phyloP scores from a whole-genome alignment of 345 rosid genomes.

The Melaleuca alternifolia region DNA sequence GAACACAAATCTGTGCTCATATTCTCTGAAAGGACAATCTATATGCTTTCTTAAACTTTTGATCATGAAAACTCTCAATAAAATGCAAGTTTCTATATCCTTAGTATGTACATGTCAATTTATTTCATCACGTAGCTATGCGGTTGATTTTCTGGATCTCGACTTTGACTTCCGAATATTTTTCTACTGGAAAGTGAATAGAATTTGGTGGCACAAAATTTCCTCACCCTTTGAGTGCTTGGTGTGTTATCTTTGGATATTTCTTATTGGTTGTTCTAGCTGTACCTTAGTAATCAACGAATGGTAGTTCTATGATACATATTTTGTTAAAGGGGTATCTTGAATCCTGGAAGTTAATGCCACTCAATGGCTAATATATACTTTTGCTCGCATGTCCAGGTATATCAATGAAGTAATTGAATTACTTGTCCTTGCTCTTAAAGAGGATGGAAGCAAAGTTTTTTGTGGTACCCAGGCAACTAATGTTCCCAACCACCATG shows the following conservation, averaged over 20 bases:
- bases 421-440: constrained; percentile 42
- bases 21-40: not conserved
- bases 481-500: constrained; percentile 11
- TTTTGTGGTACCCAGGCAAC: constrained; percentile 29
- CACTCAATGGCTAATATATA: not conserved
- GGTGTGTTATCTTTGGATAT: not conserved
- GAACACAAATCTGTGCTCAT: not conserved
- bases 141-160: not conserved
- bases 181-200: not conserved
- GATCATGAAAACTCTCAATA: not conserved
- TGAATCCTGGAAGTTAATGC: not conserved
- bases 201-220: not conserved
- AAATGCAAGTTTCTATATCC: not conserved
- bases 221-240: not conserved
- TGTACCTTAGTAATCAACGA: not conserved
- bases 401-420: constrained; percentile 86
- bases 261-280: not conserved
- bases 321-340: not conserved
- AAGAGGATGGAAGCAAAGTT: constrained; percentile 29
- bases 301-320: not conserved
- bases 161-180: not conserved
- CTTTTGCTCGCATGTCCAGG: constrained; percentile 27
- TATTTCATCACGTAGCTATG: not conserved
- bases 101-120: not conserved
- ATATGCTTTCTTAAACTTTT: not conserved